A percentile compares a stretch with the other conserved stretches of the same genome.
Conservation (phyloP, 257 asterid genomes). For the Nemophila menziesii region DNA sequence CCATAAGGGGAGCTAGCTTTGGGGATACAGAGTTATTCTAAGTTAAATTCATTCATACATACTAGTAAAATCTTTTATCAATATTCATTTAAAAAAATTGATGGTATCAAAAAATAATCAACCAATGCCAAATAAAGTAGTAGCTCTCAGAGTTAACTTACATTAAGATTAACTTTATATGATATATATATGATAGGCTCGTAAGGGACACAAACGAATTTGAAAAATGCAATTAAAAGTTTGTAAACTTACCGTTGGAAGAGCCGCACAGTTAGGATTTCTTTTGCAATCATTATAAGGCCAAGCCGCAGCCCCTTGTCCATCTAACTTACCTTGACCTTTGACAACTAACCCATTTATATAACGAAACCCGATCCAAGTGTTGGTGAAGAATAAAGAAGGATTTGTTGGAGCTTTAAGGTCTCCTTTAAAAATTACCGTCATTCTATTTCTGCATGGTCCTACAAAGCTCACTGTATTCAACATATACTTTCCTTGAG, state of each 20-base stretch:
- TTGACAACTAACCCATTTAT: constrained; percentile 20
- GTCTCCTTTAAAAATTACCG: constrained; percentile 26
- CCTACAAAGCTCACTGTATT: constrained; percentile 37
- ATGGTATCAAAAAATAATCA: no score
- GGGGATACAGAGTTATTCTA: no score
- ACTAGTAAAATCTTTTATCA: no score
- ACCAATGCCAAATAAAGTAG: no score
- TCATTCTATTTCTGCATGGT: constrained; percentile 30
- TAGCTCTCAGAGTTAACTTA: no score
- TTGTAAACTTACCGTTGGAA: constrained; percentile 67
- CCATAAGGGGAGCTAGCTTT: no score
- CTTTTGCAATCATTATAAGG: constrained; percentile 36
- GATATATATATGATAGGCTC: constrained; percentile 1
- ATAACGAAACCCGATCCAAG: constrained; percentile 51
- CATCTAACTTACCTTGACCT: constrained; percentile 50
- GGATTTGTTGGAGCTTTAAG: constrained; percentile 29
- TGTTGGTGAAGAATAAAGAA: constrained; percentile 16
- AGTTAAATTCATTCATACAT: no score
- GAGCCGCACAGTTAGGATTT: constrained; percentile 31
- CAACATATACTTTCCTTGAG: constrained; percentile 32
- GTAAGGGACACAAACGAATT: constrained; percentile 1
- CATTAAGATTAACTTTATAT: no score
- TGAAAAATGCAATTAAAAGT: not conserved
- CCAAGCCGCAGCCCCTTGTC: constrained; percentile 52
- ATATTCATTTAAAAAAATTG: no score